Percentiles rank a stretch among this genome's conserved stretches.
Conservation (phyloP, 2,329 filamentous ascomycete species). For the Microdochium trichocladiopsis region DNA sequence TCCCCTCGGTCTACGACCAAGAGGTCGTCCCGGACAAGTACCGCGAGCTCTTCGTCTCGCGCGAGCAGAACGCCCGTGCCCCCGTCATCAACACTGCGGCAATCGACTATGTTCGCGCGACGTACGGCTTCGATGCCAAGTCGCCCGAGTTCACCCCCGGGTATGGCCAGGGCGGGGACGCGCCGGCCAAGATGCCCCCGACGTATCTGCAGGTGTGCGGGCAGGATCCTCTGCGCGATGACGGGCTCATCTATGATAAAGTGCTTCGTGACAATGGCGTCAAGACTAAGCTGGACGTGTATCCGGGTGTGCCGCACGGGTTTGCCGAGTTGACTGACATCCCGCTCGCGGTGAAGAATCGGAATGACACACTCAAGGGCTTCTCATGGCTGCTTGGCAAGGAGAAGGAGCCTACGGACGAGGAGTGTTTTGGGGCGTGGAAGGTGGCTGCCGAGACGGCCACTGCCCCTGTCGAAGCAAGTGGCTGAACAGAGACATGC, state of each 20-base stretch:
- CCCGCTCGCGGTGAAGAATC: conserved; percentile 13
- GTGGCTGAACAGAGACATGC: no score
- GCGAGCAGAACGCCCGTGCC: neutral
- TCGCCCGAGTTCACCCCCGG: neutral
- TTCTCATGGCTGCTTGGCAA: conserved; percentile 13
- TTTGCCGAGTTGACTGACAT: conserved; percentile 16
- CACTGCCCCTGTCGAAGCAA: no score
- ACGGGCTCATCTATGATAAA: conserved; percentile 43
- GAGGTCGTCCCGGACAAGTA: neutral
- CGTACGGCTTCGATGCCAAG: neutral
- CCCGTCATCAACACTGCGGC: neutral
- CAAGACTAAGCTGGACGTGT: conserved; percentile 31
- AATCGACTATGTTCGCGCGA: neutral
- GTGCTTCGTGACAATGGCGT: conserved; percentile 32
- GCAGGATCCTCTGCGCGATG: conserved; percentile 42
- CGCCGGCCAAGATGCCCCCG: conserved; percentile 22
- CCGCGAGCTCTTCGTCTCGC: neutral
- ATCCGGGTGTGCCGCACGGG: conserved; percentile 15
- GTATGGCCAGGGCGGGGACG: neutral
- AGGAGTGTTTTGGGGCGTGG: neutral
- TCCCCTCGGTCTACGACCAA: neutral
- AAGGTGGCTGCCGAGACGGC: neutral
- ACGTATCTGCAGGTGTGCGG: conserved; percentile 44
- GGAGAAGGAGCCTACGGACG: neutral
- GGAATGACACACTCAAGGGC: conserved; percentile 16